These are phyloP conservation scores for Stereum hirsutum DNA, from an alignment of 1,284 basidiomycete genomes.

Conservation along the genomic window DNA sequence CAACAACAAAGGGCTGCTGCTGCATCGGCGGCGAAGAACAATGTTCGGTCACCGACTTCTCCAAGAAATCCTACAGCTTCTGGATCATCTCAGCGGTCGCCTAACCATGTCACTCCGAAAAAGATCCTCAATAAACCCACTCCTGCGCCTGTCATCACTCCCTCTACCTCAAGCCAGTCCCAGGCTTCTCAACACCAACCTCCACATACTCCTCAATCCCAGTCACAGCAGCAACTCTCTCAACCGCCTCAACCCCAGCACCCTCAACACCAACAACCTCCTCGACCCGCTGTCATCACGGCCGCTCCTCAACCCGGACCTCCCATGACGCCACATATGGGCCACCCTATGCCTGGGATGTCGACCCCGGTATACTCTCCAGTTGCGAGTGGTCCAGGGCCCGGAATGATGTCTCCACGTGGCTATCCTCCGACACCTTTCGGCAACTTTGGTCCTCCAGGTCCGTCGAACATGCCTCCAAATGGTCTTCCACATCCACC, in stretches of 20 bases:
- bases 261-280: conserved; percentile 20
- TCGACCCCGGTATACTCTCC: conserved; percentile 38
- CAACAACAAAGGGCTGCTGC: conserved; percentile 21
- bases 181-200: conserved; percentile 15
- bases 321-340: conserved; percentile 28
- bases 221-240: conserved; percentile 11
- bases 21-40: conserved; percentile 18
- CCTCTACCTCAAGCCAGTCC: conserved; percentile 8
- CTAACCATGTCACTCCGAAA: conserved; percentile 36
- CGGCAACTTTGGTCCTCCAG: conserved; percentile 28
- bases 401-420: conserved; percentile 40
- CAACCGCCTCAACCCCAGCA: conserved; percentile 21
- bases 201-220: conserved; percentile 9
- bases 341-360: conserved; percentile 23
- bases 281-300: conserved; percentile 13
- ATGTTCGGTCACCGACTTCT: conserved; percentile 35
- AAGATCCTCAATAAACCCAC: conserved; percentile 39
- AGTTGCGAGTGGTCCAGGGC: conserved; percentile 32
- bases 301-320: conserved; percentile 23
- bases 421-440: conserved; percentile 37
- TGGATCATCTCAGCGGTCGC: conserved; percentile 35
- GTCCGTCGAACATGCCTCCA: conserved; percentile 29
- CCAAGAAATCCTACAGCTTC: conserved; percentile 40
- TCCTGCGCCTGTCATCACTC: conserved; percentile 13
- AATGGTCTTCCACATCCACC: conserved; percentile 24